Percentiles rank a stretch among this genome's conserved stretches.
phyloP scores from a whole-genome alignment of 2,329 filamentous ascomycete genomes.

The Talaromyces amestolkiae region DNA sequence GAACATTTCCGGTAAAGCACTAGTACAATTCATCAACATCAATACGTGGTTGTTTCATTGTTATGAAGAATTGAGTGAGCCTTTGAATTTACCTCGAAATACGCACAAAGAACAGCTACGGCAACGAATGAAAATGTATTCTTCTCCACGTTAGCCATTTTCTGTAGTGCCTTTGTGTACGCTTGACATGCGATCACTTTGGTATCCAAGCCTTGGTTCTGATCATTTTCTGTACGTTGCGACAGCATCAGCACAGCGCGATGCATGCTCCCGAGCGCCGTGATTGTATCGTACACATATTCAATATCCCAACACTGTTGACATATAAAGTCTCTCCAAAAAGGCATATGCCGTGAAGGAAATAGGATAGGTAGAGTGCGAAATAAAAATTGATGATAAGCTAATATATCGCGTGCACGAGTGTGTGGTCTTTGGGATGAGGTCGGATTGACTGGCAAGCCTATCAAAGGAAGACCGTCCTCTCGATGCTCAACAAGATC shows the following conservation, averaged over 20 bases:
- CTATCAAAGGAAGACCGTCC: constrained; percentile 22
- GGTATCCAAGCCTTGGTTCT: constrained; percentile 20
- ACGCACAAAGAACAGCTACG: too few relatives aligned
- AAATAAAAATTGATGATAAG: constrained; percentile 25
- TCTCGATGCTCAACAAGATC: background rate
- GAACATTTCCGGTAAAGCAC: too few relatives aligned
- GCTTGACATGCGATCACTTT: constrained; percentile 23
- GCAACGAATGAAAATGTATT: too few relatives aligned
- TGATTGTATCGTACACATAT: constrained; percentile 24
- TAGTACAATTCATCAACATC: too few relatives aligned
- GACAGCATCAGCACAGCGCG: constrained; percentile 23
- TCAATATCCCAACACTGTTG: constrained; percentile 25
- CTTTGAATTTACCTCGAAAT: too few relatives aligned
- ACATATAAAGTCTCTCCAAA: constrained; percentile 25
- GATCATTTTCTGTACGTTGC: constrained; percentile 18
- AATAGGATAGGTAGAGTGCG: constrained; percentile 23
- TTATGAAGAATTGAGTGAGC: too few relatives aligned
- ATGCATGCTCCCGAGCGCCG: constrained; percentile 24
- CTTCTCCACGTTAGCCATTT: constrained; percentile 18
- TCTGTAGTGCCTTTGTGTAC: constrained; percentile 24
- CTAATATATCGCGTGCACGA: constrained; percentile 24
- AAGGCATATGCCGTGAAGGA: constrained; percentile 18
- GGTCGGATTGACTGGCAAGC: constrained; percentile 22
- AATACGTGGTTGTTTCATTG: too few relatives aligned
- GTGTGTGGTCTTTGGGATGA: constrained; percentile 23